These are phyloP conservation scores for Saccharomyces pastorianus DNA, from an alignment of 1,139 yeast genomes.

Conservation along the genomic window DNA sequence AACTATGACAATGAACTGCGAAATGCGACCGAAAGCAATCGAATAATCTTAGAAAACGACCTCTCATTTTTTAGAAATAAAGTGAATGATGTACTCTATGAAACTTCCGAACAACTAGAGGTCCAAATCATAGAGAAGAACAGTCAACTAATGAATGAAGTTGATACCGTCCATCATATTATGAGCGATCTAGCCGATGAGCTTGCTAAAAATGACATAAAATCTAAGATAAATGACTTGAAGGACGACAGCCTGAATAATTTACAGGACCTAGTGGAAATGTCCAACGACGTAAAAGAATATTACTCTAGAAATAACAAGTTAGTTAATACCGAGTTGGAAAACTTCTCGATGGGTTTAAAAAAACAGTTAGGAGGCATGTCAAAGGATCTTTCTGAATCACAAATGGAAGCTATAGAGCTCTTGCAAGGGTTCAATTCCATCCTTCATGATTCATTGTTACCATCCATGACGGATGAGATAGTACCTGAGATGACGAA, in stretches of 20 bases:
- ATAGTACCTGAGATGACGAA: conserved; percentile 5
- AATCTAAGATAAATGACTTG: conserved; percentile 8
- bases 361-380: conserved; percentile 2
- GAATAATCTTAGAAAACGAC: conserved; percentile 6
- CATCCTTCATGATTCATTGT: conserved; percentile 4
- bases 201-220: conserved; percentile 7
- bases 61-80: conserved; percentile 2
- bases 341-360: conserved; percentile 1
- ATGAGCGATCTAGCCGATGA: conserved; percentile 1
- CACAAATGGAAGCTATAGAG: conserved; percentile 5
- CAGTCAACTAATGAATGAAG: neutral
- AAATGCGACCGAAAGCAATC: conserved; percentile 6
- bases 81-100: neutral
- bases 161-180: neutral
- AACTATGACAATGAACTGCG: conserved; percentile 9
- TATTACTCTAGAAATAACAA: neutral
- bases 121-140: neutral
- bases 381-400: conserved; percentile 1
- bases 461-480: conserved; percentile 5
- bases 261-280: conserved; percentile 8
- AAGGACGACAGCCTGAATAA: conserved; percentile 10
- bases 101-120: neutral
- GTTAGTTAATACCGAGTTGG: neutral
- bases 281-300: neutral
- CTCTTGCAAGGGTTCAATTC: conserved; percentile 6